phyloP scores from a whole-genome alignment of 179 eudicot genomes.

The Silene vulgaris region DNA sequence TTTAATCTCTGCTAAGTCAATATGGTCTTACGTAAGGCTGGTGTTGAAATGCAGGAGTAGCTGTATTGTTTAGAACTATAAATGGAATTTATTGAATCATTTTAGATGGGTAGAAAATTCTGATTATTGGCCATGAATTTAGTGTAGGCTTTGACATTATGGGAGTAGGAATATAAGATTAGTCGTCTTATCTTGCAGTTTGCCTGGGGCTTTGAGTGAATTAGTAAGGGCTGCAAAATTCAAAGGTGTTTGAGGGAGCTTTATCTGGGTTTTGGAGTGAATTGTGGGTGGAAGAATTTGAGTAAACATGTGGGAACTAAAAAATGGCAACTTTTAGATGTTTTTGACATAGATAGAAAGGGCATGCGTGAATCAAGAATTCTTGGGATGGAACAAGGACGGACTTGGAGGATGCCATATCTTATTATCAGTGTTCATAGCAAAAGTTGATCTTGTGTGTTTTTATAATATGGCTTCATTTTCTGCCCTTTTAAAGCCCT shows the following conservation, averaged over 20 bases:
- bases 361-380: neutral
- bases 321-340: neutral
- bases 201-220: neutral
- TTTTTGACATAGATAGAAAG: neutral
- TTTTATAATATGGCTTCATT: neutral
- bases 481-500: neutral
- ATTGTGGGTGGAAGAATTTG: neutral
- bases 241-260: neutral
- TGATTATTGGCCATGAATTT: neutral
- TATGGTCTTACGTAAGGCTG: neutral
- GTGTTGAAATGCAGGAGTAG: neutral
- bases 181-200: neutral
- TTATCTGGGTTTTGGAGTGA: neutral
- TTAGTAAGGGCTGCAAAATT: neutral
- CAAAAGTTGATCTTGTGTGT: neutral
- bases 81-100: neutral
- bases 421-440: neutral
- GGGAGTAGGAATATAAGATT: neutral
- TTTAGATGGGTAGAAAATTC: neutral
- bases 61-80: neutral
- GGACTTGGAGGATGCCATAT: too few species aligned
- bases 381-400: conserved; percentile 2
- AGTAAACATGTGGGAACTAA: neutral
- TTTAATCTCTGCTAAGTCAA: neutral
- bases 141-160: neutral